Conservation (phyloP, 2,329 filamentous ascomycete species). For the Tolypocladium ophioglossoides region DNA sequence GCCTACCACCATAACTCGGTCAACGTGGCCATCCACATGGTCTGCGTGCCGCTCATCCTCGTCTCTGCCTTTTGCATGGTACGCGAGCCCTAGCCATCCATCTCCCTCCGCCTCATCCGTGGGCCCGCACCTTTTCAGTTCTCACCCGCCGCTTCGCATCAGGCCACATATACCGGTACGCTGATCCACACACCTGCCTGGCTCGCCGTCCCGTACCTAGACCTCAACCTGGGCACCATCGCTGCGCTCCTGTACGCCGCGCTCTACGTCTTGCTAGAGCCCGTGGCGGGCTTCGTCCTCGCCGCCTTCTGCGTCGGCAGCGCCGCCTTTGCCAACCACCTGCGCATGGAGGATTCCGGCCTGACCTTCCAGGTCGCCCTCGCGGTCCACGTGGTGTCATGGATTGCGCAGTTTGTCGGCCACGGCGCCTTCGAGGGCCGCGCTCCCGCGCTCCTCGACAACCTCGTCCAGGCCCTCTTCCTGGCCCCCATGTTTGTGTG, state of each 20-base stretch:
- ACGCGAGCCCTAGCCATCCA: constrained; percentile 21
- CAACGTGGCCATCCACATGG: constrained; percentile 70
- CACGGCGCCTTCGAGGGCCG: constrained; percentile 83
- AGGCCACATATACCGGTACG: constrained; percentile 53
- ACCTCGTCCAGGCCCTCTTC: constrained; percentile 82
- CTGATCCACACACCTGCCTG: constrained; percentile 55
- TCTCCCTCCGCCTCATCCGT: constrained; percentile 1
- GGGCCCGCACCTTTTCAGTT: not conserved
- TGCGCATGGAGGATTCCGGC: constrained; percentile 47
- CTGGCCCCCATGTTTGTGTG: constrained; percentile 94
- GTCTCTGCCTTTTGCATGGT: constrained; percentile 63
- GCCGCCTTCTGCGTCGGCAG: constrained; percentile 65
- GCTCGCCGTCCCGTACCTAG: constrained; percentile 56
- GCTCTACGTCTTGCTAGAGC: constrained; percentile 86
- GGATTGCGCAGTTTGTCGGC: constrained; percentile 85
- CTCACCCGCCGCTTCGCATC: constrained; percentile 4
- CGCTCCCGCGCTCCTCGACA: constrained; percentile 82
- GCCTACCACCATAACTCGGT: constrained; percentile 70
- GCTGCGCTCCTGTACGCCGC: constrained; percentile 57
- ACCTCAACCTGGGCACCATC: constrained; percentile 56
- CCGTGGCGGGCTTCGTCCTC: constrained; percentile 73
- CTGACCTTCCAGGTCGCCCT: constrained; percentile 47
- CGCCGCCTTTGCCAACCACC: constrained; percentile 65
- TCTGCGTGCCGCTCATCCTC: constrained; percentile 67
- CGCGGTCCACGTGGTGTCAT: constrained; percentile 60